phyloP scores from a whole-genome alignment of 2,329 filamentous ascomycete genomes.

The Fusarium sp. region DNA sequence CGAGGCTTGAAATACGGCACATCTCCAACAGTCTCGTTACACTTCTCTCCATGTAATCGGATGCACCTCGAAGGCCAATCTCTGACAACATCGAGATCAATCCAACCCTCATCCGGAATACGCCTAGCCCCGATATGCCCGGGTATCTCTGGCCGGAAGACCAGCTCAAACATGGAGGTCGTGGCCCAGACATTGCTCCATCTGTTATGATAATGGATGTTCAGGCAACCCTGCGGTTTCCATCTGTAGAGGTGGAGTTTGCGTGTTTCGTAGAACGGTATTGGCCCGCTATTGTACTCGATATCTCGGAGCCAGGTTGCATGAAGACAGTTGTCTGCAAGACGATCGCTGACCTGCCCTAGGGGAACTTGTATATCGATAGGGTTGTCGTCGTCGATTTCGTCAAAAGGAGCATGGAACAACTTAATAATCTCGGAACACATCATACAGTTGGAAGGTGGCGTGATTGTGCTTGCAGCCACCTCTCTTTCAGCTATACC shows the following conservation, averaged over 20 bases:
- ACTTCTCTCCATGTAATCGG: neutral
- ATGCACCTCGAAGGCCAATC: neutral
- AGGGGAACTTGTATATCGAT: no score
- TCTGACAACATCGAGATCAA: neutral
- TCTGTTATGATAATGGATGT: neutral
- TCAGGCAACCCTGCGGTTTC: no score
- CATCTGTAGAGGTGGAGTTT: neutral
- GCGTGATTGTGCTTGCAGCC: neutral
- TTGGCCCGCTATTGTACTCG: rapidly evolving
- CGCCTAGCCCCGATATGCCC: neutral
- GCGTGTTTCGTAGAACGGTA: neutral
- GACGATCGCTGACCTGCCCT: no score
- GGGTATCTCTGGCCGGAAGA: neutral
- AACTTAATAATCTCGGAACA: neutral
- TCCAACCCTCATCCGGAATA: neutral
- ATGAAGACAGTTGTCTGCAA: neutral
- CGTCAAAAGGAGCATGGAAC: no score
- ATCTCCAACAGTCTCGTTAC: neutral
- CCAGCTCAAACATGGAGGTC: neutral
- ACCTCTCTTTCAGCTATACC: no score
- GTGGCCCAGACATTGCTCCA: neutral
- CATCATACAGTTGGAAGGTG: neutral
- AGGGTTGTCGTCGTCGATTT: no score
- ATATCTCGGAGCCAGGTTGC: neutral
- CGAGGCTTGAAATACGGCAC: neutral